A percentile compares a stretch with the other conserved stretches of the same genome.
Evolutionary conservation across 345 rosid genomes (phyloP).

Genomic region (Arabidopsis suecica): DNA sequence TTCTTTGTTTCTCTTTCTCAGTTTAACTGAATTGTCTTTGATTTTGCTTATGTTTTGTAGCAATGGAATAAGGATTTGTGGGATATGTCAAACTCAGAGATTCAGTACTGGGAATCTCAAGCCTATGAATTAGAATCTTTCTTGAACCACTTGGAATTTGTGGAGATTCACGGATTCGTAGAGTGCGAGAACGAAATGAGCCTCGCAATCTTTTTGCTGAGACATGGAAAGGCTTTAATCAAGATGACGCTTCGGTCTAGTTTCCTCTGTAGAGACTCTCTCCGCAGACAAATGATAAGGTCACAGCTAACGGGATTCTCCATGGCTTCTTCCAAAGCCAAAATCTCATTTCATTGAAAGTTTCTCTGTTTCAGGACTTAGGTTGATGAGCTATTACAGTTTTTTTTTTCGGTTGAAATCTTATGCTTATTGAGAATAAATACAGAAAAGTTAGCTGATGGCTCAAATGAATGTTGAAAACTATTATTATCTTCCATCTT

Average conservation of each 20-base stretch:
- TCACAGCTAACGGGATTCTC: conserved; percentile 75
- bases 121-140: conserved; percentile 55
- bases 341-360: conserved; percentile 53
- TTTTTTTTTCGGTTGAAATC: conserved; percentile 16
- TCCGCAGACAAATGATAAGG: conserved; percentile 65
- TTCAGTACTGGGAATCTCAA: conserved; percentile 76
- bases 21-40: not conserved
- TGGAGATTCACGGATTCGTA: conserved; percentile 73
- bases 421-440: not conserved
- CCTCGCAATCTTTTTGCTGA: conserved; percentile 72
- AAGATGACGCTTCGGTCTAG: conserved; percentile 68
- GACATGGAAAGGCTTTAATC: conserved; percentile 76
- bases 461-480: conserved; percentile 9
- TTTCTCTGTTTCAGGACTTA: conserved; percentile 13
- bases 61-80: conserved; percentile 80
- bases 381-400: conserved; percentile 12
- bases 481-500: conserved; percentile 52
- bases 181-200: conserved; percentile 82
- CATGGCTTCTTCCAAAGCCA: conserved; percentile 79
- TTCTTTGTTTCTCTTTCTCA: not conserved
- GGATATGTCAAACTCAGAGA: conserved; percentile 61
- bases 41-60: conserved; percentile 45
- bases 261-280: conserved; percentile 61
- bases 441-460: conserved; percentile 5
- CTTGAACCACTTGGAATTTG: conserved; percentile 62